A percentile compares a stretch with the other conserved stretches of the same genome.
These are phyloP conservation scores for Blastocystis sp. DNA, from an alignment of 352 stramenopile species.

Conservation along the genomic window DNA sequence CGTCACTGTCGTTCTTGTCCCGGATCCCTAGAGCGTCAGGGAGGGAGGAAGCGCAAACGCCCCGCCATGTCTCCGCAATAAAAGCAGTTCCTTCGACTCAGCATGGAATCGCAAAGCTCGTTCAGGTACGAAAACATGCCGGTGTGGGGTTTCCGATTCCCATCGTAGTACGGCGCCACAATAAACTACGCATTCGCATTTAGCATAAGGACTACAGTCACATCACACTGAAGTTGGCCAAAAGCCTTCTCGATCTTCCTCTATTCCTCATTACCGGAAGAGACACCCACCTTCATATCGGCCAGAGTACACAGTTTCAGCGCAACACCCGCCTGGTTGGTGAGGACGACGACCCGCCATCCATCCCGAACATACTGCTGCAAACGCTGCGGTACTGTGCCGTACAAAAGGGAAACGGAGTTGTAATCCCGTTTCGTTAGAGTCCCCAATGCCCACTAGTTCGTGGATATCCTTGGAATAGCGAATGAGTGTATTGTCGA, in stretches of 20 bases:
- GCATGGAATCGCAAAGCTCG: neutral
- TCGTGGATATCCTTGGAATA: conserved; percentile 43
- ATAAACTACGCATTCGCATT: neutral
- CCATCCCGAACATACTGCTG: neutral
- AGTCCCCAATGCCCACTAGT: too few species aligned
- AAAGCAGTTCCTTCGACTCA: conserved; percentile 38
- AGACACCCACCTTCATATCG: neutral
- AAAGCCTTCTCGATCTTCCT: conserved; percentile 59
- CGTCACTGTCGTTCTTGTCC: conserved; percentile 75
- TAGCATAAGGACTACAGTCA: neutral
- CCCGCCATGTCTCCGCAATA: conserved; percentile 44
- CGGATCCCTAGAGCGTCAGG: neutral
- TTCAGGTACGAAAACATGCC: conserved; percentile 56
- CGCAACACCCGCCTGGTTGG: conserved; percentile 28
- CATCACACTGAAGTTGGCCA: neutral
- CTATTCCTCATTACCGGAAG: neutral
- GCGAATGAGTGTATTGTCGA: conserved; percentile 60
- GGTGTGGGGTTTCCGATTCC: neutral
- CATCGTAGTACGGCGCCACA: conserved; percentile 33
- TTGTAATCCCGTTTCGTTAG: neutral
- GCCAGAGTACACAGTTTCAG: neutral
- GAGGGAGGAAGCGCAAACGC: neutral
- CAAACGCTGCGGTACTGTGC: neutral
- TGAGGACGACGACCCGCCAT: conserved; percentile 13
- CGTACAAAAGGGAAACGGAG: conserved; percentile 14